phyloP scores from a whole-genome alignment of 2,329 filamentous ascomycete species.

The Hypoxylon rubiginosum region DNA sequence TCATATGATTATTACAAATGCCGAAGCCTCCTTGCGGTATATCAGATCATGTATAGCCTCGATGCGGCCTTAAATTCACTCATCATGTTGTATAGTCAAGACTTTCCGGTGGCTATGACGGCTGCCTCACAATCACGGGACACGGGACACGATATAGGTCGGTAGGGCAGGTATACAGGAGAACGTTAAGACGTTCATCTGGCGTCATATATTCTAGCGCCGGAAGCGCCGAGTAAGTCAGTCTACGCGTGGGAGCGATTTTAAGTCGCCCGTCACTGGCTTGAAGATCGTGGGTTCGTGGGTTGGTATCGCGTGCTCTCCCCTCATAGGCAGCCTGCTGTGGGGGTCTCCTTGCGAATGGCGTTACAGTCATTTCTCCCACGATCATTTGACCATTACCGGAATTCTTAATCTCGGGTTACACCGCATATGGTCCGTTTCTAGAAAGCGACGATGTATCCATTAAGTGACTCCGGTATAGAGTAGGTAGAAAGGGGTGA shows the following conservation, averaged over 20 bases:
- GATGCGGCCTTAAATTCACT: too few relatives aligned
- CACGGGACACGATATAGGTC: too few relatives aligned
- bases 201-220: background rate
- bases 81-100: too few relatives aligned
- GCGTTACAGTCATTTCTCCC: background rate
- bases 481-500: too few relatives aligned
- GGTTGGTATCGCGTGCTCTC: background rate
- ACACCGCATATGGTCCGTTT: background rate
- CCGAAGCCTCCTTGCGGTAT: too few relatives aligned
- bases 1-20: too few relatives aligned
- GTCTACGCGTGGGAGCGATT: background rate
- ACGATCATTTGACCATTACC: background rate
- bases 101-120: too few relatives aligned
- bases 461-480: too few relatives aligned
- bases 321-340: background rate
- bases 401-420: background rate
- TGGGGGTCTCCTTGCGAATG: background rate
- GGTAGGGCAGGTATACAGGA: too few relatives aligned
- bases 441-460: background rate
- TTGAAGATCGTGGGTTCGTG: background rate
- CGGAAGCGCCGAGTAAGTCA: background rate
- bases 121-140: too few relatives aligned
- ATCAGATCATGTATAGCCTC: too few relatives aligned
- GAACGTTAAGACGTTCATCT: too few relatives aligned
- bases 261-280: background rate